phyloP scores from a whole-genome alignment of 1,139 yeast genomes.

The Pichia sp. region DNA sequence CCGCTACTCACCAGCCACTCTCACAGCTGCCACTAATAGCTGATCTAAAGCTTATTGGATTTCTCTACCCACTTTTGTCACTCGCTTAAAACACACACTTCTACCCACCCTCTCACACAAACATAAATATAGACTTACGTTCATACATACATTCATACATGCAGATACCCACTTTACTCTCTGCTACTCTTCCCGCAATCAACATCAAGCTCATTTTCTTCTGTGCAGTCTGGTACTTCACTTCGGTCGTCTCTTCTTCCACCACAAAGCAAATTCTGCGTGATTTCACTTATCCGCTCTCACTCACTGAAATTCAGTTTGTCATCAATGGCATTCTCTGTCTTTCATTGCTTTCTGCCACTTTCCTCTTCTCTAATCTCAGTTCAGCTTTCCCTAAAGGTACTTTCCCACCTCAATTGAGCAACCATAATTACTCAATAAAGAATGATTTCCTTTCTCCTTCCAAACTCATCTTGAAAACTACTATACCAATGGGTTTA shows the following conservation, averaged over 20 bases:
- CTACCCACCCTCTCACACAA: too few relatives aligned
- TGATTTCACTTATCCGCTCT: slow-evolving; percentile 68
- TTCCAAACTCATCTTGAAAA: slow-evolving; percentile 44
- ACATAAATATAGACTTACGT: too few relatives aligned
- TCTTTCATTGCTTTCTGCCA: slow-evolving; percentile 26
- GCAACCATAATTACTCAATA: slow-evolving; percentile 25
- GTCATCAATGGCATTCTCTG: slow-evolving; percentile 55
- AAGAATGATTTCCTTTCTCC: slow-evolving; percentile 41
- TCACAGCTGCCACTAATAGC: too few relatives aligned
- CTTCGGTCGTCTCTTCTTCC: slow-evolving; percentile 77
- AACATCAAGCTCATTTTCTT: slow-evolving; percentile 29
- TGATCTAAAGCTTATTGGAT: too few relatives aligned
- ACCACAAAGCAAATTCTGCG: slow-evolving; percentile 69
- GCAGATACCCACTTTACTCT: too few relatives aligned
- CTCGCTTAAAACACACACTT: too few relatives aligned
- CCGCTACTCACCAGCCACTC: too few relatives aligned
- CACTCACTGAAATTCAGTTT: slow-evolving; percentile 82
- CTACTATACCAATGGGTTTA: slow-evolving; percentile 87
- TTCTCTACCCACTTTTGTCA: too few relatives aligned
- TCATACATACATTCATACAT: too few relatives aligned
- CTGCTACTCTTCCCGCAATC: slow-evolving; percentile 10
- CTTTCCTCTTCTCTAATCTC: slow-evolving; percentile 16
- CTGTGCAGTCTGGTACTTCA: slow-evolving; percentile 71
- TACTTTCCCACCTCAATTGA: slow-evolving; percentile 41
- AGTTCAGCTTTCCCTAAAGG: slow-evolving; percentile 47